These are phyloP conservation scores for Tolypocladium amazonense DNA, from an alignment of 2,329 filamentous ascomycete genomes.

Conservation along the genomic window DNA sequence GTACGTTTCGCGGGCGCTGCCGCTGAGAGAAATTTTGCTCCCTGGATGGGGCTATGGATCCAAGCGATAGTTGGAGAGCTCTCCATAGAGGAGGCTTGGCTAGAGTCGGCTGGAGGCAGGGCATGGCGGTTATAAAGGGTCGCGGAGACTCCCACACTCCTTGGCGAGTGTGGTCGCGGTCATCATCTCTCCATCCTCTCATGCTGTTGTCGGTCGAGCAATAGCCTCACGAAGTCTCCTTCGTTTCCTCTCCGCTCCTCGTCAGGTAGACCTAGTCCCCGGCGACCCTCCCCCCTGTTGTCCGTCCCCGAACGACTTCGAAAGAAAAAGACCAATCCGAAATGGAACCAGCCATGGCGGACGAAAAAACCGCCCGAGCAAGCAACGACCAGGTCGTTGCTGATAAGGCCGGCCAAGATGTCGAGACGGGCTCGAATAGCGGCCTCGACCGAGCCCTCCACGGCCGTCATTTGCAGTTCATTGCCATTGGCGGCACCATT, in stretches of 20 bases:
- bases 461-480: slow-evolving; percentile 36
- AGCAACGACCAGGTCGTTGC: slow-evolving; percentile 15
- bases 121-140: background rate
- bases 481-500: slow-evolving; percentile 50
- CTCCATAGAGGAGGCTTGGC: background rate
- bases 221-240: background rate
- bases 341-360: slow-evolving; percentile 2
- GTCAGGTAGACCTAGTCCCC: slow-evolving; percentile 1
- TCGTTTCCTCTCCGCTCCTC: background rate
- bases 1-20: background rate
- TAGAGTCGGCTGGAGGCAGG: background rate
- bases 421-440: slow-evolving; percentile 22
- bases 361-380: slow-evolving; percentile 16
- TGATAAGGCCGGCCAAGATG: slow-evolving; percentile 11
- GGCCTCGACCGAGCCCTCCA: slow-evolving; percentile 26
- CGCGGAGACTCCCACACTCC: background rate
- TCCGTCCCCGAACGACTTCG: background rate
- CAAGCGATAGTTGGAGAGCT: background rate
- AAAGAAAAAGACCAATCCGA: background rate
- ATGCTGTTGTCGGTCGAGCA: background rate
- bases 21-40: background rate
- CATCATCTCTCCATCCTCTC: background rate
- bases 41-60: background rate
- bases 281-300: background rate
- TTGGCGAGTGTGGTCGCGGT: background rate